These are phyloP conservation scores for Metschnikowia baotianmanensis DNA, from an alignment of 805 yeast genomes.

Conservation along the genomic window DNA sequence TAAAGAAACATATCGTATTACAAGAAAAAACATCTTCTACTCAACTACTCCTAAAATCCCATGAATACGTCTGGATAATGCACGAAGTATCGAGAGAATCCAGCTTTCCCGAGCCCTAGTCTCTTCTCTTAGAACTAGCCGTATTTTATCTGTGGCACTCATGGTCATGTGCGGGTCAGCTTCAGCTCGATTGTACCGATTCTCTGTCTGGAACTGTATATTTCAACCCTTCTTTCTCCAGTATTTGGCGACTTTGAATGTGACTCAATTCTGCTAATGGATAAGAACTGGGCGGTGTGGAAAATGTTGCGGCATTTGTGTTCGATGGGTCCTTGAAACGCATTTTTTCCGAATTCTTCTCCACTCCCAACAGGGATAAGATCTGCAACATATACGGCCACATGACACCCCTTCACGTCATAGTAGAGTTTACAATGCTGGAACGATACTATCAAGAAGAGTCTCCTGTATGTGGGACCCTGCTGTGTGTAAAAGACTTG, in stretches of 20 bases:
- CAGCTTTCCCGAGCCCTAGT: too few species aligned
- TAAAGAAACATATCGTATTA: too few species aligned
- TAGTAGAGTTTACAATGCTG: constrained; percentile 49
- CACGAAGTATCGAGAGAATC: too few species aligned
- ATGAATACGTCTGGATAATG: too few species aligned
- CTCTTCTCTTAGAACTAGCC: too few species aligned
- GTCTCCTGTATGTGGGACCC: not conserved
- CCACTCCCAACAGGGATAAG: constrained; percentile 44
- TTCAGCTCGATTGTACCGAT: too few species aligned
- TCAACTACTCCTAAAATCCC: too few species aligned
- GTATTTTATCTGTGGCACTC: too few species aligned
- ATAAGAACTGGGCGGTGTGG: constrained; percentile 54
- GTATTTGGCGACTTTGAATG: constrained; percentile 86
- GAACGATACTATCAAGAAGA: constrained; percentile 11
- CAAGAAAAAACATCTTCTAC: too few species aligned
- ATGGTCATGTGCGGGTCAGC: too few species aligned
- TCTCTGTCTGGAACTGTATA: too few species aligned
- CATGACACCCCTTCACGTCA: constrained; percentile 62
- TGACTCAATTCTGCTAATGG: constrained; percentile 46
- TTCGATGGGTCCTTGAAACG: constrained; percentile 42
- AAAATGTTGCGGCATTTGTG: constrained; percentile 46
- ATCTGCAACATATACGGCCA: constrained; percentile 69
- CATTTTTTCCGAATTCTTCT: constrained; percentile 78
- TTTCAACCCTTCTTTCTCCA: too few species aligned
- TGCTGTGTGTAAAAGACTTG: constrained; percentile 33